These are phyloP conservation scores for Picea mariana DNA, from an alignment of 83 land plant species.

Conservation along the genomic window DNA sequence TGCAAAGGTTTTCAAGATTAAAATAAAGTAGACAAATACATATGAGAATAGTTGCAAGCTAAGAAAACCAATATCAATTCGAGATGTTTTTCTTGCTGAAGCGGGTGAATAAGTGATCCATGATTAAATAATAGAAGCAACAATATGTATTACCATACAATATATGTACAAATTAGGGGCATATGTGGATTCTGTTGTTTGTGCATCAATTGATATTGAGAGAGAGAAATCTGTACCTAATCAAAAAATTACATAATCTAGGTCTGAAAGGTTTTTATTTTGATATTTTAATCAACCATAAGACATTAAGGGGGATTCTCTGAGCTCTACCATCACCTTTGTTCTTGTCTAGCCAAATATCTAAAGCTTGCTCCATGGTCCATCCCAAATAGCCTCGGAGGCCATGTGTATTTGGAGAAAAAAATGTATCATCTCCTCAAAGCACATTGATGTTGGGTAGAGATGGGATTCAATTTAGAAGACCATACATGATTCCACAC, in stretches of 20 bases:
- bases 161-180: not conserved
- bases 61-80: not conserved
- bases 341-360: too few relatives aligned
- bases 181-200: not conserved
- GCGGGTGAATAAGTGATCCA: not conserved
- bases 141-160: not conserved
- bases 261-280: not conserved
- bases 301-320: too few relatives aligned
- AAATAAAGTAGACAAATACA: not conserved
- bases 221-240: not conserved
- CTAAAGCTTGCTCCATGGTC: too few relatives aligned
- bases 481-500: too few relatives aligned
- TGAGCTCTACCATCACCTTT: too few relatives aligned
- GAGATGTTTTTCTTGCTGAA: not conserved
- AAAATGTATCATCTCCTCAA: too few relatives aligned
- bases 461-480: too few relatives aligned
- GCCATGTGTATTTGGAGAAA: too few relatives aligned
- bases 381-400: too few relatives aligned
- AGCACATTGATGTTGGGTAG: too few relatives aligned
- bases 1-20: not conserved
- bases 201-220: not conserved
- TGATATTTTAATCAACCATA: too few relatives aligned
- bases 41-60: not conserved
- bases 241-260: not conserved
- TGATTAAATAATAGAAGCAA: not conserved